phyloP scores from a whole-genome alignment of 768 basidiomycete species.

The Omphalotus guepiniiformis region DNA sequence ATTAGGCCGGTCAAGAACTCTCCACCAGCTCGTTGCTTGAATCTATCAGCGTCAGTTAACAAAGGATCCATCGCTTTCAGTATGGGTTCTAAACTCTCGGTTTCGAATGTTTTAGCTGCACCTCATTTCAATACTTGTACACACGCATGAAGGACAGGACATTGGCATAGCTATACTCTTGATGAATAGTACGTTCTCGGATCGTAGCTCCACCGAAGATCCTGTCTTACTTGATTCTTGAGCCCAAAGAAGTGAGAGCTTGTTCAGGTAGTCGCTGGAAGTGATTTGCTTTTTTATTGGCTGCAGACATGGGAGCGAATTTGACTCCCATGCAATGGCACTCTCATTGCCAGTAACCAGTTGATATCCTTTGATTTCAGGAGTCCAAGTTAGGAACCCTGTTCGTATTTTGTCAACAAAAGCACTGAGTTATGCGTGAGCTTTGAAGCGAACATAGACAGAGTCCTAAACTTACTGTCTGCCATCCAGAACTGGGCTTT shows the following conservation, averaged over 20 bases:
- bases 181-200: conserved; percentile 40
- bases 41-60: conserved; percentile 65
- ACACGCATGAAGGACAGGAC: conserved; percentile 2
- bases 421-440: conserved; percentile 25
- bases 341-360: conserved; percentile 32
- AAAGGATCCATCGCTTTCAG: conserved; percentile 57
- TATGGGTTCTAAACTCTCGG: conserved; percentile 45
- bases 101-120: conserved; percentile 65
- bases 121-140: not conserved
- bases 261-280: conserved; percentile 55
- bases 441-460: not conserved
- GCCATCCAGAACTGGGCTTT: conserved; percentile 29
- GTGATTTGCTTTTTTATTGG: conserved; percentile 45
- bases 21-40: conserved; percentile 80
- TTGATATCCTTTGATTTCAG: conserved; percentile 58
- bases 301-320: conserved; percentile 45
- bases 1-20: conserved; percentile 30
- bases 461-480: conserved; percentile 28
- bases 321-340: conserved; percentile 48
- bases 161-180: conserved; percentile 35
- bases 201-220: conserved; percentile 50
- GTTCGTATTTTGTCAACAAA: conserved; percentile 71
- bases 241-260: conserved; percentile 63
- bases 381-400: conserved; percentile 76
- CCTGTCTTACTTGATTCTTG: conserved; percentile 71